Conservation (phyloP, 2,329 filamentous ascomycete genomes). For the Alternaria alternata region DNA sequence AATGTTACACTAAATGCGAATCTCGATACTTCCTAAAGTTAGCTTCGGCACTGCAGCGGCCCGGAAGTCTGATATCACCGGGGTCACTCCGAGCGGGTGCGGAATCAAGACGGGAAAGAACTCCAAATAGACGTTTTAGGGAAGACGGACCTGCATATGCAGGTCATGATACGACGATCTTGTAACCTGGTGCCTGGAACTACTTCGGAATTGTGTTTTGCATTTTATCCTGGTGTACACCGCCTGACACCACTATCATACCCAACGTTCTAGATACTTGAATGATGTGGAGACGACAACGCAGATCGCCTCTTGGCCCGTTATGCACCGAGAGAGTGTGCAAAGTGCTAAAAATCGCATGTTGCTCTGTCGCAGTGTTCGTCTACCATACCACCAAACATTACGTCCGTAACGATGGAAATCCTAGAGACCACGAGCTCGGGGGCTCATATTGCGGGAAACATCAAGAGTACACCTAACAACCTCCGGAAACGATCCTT, state of each 20-base stretch:
- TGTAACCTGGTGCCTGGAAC: not conserved
- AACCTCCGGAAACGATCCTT: slow-evolving; percentile 1
- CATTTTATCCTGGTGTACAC: not conserved
- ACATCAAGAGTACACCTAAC: not conserved
- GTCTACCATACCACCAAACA: not conserved
- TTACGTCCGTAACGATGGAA: not conserved
- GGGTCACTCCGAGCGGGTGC: not conserved
- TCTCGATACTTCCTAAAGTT: not conserved
- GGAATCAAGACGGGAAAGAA: not conserved
- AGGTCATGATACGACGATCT: not conserved
- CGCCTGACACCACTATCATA: not conserved
- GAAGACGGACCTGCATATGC: not conserved
- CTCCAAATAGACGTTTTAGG: not conserved
- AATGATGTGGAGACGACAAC: not conserved
- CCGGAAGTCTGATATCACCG: not conserved
- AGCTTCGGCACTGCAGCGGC: slow-evolving; percentile 1
- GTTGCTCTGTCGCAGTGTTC: not conserved
- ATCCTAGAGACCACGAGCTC: not conserved
- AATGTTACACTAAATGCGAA: not conserved
- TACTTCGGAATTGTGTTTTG: not conserved
- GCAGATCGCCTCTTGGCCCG: not conserved
- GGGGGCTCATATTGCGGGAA: not conserved
- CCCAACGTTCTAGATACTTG: not conserved
- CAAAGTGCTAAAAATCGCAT: not conserved
- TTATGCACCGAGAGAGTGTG: not conserved